Evolutionary conservation across 1,284 basidiomycete genomes (phyloP).

Genomic region (Sphaerobolus stellatus): DNA sequence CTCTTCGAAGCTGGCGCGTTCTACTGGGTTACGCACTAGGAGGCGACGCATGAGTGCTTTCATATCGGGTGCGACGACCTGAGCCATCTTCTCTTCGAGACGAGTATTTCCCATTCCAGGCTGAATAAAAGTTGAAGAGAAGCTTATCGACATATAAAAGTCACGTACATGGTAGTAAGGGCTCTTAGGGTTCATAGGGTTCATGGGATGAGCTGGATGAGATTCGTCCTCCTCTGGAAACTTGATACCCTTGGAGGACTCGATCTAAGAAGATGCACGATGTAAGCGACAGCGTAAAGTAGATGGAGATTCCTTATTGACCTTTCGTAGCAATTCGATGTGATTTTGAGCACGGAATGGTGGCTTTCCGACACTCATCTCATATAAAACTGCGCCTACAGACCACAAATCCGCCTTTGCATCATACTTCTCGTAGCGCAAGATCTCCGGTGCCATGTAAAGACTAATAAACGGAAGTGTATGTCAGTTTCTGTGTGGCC

Average conservation of each 20-base stretch:
- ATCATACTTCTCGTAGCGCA: slow-evolving; percentile 97
- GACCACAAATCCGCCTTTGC: slow-evolving; percentile 98
- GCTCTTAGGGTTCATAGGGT: slow-evolving; percentile 15
- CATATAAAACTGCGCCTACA: slow-evolving; percentile 94
- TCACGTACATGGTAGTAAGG: slow-evolving; percentile 16
- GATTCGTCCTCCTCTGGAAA: slow-evolving; percentile 87
- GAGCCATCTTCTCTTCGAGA: slow-evolving; percentile 38
- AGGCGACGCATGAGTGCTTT: slow-evolving; percentile 85
- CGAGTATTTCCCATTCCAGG: slow-evolving; percentile 13
- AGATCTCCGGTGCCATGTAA: slow-evolving; percentile 99
- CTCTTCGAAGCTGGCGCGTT: slow-evolving; percentile 88
- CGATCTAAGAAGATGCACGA: slow-evolving; percentile 59
- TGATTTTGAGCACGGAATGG: slow-evolving; percentile 96
- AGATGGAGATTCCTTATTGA: not conserved
- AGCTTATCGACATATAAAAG: not conserved
- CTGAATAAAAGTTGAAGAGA: not conserved
- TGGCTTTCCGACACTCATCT: slow-evolving; percentile 91
- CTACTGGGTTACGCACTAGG: slow-evolving; percentile 80
- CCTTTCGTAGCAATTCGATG: slow-evolving; percentile 81
- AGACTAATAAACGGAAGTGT: slow-evolving; percentile 47
- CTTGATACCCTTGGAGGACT: slow-evolving; percentile 79
- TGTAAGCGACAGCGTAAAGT: not conserved
- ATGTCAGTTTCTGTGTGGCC: not conserved
- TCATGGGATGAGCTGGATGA: slow-evolving; percentile 30
- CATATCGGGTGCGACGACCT: slow-evolving; percentile 77